Conservation (phyloP, 345 rosid genomes). For the Microthlaspi erraticum region DNA sequence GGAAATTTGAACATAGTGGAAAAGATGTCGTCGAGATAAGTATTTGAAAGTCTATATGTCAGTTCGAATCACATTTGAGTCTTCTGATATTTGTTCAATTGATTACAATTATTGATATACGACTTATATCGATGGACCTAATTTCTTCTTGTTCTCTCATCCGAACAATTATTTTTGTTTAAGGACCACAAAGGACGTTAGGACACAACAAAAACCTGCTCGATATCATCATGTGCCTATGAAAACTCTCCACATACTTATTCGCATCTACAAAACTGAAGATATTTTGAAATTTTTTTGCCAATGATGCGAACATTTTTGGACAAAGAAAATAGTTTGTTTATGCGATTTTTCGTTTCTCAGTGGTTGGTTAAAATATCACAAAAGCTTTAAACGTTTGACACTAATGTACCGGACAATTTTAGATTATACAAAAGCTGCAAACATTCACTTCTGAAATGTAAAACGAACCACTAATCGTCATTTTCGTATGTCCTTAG, state of each 20-base stretch:
- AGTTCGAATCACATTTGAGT: conserved; percentile 2
- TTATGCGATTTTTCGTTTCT: neutral
- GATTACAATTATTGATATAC: conserved; percentile 5
- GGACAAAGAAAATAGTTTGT: neutral
- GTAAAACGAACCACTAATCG: too few relatives aligned
- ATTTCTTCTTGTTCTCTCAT: neutral
- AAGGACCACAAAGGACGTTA: conserved; percentile 16
- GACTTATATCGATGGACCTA: conserved; percentile 9
- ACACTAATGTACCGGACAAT: neutral
- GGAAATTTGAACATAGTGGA: neutral
- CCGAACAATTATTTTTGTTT: conserved; percentile 15
- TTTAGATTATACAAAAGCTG: neutral
- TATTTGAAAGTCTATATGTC: neutral
- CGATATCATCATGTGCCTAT: conserved; percentile 12
- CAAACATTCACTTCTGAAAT: neutral
- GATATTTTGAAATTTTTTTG: neutral
- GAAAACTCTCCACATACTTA: conserved; percentile 14
- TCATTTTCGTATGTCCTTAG: too few relatives aligned
- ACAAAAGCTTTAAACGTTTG: neutral
- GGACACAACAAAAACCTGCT: conserved; percentile 26
- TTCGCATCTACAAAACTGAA: neutral
- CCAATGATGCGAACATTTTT: neutral
- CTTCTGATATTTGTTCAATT: neutral
- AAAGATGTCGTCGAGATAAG: neutral
- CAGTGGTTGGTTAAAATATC: neutral